A percentile compares a stretch with the other conserved stretches of the same genome.
Conservation (phyloP, 2,329 filamentous ascomycete species). For the Neocatenulostroma microsporum region DNA sequence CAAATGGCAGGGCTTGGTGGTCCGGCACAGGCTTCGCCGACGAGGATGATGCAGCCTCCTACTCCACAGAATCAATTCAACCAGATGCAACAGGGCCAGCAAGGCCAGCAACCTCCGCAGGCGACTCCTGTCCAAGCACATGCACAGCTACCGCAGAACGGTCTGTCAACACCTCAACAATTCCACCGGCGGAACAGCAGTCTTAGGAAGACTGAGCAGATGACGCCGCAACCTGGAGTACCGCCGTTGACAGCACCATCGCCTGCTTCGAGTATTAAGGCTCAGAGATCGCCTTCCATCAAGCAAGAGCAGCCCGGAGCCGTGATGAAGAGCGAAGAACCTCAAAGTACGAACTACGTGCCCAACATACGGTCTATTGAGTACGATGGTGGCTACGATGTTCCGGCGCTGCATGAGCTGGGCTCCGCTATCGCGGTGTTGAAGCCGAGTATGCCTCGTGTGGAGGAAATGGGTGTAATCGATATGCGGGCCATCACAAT, state of each 20-base stretch:
- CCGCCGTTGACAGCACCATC: slow-evolving; percentile 20
- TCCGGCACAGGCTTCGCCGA: slow-evolving; percentile 27
- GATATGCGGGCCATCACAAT: slow-evolving; percentile 85
- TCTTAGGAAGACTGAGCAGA: slow-evolving; percentile 22
- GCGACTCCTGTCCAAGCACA: slow-evolving; percentile 41
- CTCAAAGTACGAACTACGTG: slow-evolving; percentile 26
- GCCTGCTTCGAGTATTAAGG: slow-evolving; percentile 20
- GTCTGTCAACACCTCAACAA: slow-evolving; percentile 40
- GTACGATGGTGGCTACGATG: slow-evolving; percentile 60
- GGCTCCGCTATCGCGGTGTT: slow-evolving; percentile 59
- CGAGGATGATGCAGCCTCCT: slow-evolving; percentile 25
- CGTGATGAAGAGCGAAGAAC: slow-evolving; percentile 28
- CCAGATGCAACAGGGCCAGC: slow-evolving; percentile 21
- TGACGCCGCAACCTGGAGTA: slow-evolving; percentile 21
- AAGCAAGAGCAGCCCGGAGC: slow-evolving; percentile 22
- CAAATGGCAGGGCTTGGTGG: slow-evolving; percentile 34
- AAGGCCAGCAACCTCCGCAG: slow-evolving; percentile 24
- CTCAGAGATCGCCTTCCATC: slow-evolving; percentile 22
- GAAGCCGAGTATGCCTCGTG: slow-evolving; percentile 66
- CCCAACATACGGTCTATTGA: slow-evolving; percentile 20
- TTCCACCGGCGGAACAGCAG: slow-evolving; percentile 28
- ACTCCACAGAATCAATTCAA: slow-evolving; percentile 16
- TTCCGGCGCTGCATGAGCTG: slow-evolving; percentile 56
- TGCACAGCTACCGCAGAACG: slow-evolving; percentile 42
- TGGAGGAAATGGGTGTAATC: slow-evolving; percentile 74